A percentile compares a stretch with the other conserved stretches of the same genome.
These are phyloP conservation scores for Wickerhamiella dianesei DNA, from an alignment of 805 yeast genomes.

Conservation along the genomic window DNA sequence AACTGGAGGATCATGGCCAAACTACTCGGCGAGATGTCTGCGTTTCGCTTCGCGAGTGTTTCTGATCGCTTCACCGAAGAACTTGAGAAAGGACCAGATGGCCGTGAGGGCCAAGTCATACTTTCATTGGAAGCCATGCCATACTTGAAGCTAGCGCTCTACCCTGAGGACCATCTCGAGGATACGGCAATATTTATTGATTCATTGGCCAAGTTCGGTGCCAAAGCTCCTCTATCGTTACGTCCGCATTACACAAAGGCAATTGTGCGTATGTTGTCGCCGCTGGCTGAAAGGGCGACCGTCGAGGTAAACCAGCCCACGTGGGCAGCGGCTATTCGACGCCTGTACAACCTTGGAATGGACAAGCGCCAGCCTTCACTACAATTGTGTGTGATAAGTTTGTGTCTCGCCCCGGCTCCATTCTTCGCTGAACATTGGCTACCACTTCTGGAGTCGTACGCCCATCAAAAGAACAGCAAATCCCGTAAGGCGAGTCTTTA, in stretches of 20 bases:
- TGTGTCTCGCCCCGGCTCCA: constrained; percentile 70
- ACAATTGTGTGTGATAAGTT: constrained; percentile 53
- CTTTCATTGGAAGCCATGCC: constrained; percentile 86
- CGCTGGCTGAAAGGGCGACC: constrained; percentile 71
- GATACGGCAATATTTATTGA: constrained; percentile 85
- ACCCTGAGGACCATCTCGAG: constrained; percentile 81
- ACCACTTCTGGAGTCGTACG: constrained; percentile 46
- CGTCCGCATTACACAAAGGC: constrained; percentile 77
- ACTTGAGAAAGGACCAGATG: constrained; percentile 53
- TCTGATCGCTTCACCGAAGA: constrained; percentile 91
- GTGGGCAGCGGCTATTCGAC: constrained; percentile 73
- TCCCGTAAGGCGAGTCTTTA: constrained; percentile 29
- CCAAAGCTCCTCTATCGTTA: constrained; percentile 45
- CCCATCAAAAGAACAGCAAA: constrained; percentile 53
- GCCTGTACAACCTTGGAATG: constrained; percentile 31
- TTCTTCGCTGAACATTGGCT: constrained; percentile 65
- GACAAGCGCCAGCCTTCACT: not conserved
- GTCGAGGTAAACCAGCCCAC: constrained; percentile 95
- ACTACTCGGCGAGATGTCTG: constrained; percentile 81
- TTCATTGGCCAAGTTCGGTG: constrained; percentile 74
- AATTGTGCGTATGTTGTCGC: constrained; percentile 55
- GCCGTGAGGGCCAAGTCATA: constrained; percentile 50
- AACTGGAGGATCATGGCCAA: constrained; percentile 91
- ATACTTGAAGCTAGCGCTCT: constrained; percentile 59
- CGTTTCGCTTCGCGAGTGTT: constrained; percentile 67